Evolutionary conservation across 179 eudicot genomes (phyloP).

Genomic region (Drosera spatulata): DNA sequence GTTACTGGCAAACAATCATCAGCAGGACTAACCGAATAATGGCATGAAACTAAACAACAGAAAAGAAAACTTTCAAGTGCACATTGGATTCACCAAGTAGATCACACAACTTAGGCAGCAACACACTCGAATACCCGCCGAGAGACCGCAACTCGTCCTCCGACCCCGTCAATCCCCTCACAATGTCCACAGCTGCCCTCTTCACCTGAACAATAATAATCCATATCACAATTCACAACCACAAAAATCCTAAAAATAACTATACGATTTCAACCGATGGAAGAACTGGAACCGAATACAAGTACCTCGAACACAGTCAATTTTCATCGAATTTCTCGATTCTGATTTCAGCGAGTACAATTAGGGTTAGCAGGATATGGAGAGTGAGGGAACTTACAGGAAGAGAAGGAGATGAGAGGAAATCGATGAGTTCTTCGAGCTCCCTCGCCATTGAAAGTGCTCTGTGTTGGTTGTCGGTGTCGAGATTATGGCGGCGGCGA

Average conservation of each 20-base stretch:
- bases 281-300: not conserved
- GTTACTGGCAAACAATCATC: too few relatives aligned
- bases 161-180: conserved; percentile 85
- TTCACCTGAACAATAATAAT: conserved; percentile 35
- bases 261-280: not conserved
- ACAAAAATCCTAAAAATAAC: too few relatives aligned
- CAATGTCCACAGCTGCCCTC: conserved; percentile 84
- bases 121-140: conserved; percentile 36
- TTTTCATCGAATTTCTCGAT: not conserved
- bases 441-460: conserved; percentile 62
- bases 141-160: conserved; percentile 77
- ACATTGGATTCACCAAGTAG: conserved; percentile 80
- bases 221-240: conserved; percentile 2
- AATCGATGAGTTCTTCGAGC: conserved; percentile 86
- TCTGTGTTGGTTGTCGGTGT: too few relatives aligned
- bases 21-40: too few relatives aligned
- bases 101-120: conserved; percentile 39
- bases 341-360: not conserved
- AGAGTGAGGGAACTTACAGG: conserved; percentile 31
- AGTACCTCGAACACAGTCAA: too few relatives aligned
- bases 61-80: conserved; percentile 7
- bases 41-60: not conserved
- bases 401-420: conserved; percentile 76
- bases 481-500: not conserved
- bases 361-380: not conserved